These are phyloP conservation scores for Aspergillus sp. DNA, from an alignment of 2,329 filamentous ascomycete species.

Conservation along the genomic window DNA sequence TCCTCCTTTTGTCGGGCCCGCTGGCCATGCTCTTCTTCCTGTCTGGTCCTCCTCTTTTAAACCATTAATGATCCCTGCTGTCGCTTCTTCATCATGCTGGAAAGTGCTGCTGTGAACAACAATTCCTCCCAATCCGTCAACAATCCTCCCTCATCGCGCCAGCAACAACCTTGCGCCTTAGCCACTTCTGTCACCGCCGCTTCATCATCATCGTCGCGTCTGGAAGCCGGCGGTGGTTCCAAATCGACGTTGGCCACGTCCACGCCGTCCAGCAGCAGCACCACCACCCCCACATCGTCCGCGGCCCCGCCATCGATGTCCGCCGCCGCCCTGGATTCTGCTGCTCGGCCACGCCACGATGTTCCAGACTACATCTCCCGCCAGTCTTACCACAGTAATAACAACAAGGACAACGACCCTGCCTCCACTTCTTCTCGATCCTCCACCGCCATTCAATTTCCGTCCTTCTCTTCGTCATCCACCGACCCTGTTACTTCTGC, in stretches of 20 bases:
- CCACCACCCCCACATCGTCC: slow-evolving; percentile 29
- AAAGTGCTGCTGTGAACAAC: slow-evolving; percentile 28
- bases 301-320: slow-evolving; percentile 28
- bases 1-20: slow-evolving; percentile 2
- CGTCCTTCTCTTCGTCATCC: slow-evolving; percentile 16
- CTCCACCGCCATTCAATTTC: slow-evolving; percentile 6
- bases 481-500: slow-evolving; percentile 17
- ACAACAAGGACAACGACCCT: not conserved
- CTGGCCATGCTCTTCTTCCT: slow-evolving; percentile 48
- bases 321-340: slow-evolving; percentile 19
- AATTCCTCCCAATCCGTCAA: slow-evolving; percentile 30
- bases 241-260: slow-evolving; percentile 15
- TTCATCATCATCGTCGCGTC: slow-evolving; percentile 9
- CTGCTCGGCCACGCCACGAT: slow-evolving; percentile 24
- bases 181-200: not conserved
- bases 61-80: too few species aligned
- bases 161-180: slow-evolving; percentile 11
- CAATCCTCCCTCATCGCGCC: slow-evolving; percentile 22
- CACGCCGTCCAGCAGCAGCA: slow-evolving; percentile 6
- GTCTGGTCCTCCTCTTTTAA: not conserved
- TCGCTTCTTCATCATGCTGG: slow-evolving; percentile 63
- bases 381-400: slow-evolving; percentile 12
- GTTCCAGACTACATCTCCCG: slow-evolving; percentile 28
- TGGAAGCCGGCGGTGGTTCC: slow-evolving; percentile 17
- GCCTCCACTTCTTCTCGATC: slow-evolving; percentile 18